A percentile compares a stretch with the other conserved stretches of the same genome.
Conservation (phyloP, 306 rosid genomes). For the Trichosanthes cucumerina region DNA sequence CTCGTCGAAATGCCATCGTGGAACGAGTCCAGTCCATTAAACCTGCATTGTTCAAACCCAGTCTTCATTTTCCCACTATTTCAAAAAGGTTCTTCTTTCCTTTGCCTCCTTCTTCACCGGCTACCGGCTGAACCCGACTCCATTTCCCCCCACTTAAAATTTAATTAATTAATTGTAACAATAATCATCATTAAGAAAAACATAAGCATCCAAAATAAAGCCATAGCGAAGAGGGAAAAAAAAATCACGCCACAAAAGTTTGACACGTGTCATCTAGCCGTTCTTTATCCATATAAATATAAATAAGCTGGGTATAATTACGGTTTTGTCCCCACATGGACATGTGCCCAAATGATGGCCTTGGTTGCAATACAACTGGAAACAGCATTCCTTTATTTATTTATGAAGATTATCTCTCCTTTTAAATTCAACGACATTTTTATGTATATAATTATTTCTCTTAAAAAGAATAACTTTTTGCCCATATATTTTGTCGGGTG, state of each 20-base stretch:
- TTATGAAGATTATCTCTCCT: not conserved
- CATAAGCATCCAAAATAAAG: not conserved
- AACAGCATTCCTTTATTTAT: not conserved
- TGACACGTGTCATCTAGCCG: not conserved
- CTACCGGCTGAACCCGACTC: slow-evolving; percentile 17
- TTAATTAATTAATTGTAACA: not conserved
- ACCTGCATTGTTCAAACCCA: slow-evolving; percentile 12
- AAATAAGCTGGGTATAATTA: not conserved
- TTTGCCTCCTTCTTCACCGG: slow-evolving; percentile 15
- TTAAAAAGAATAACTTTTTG: not conserved
- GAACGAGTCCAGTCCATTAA: slow-evolving; percentile 22
- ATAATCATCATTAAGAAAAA: not conserved
- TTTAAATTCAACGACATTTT: slow-evolving; percentile 5
- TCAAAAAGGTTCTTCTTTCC: slow-evolving; percentile 14
- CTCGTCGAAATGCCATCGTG: slow-evolving; percentile 6
- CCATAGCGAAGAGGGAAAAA: not conserved
- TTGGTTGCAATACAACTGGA: slow-evolving; percentile 8
- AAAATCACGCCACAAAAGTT: slow-evolving; percentile 1
- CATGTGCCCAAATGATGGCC: not conserved
- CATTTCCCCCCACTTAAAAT: not conserved
- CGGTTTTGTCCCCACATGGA: not conserved
- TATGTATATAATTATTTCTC: not conserved
- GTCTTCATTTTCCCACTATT: slow-evolving; percentile 24
- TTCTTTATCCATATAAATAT: not conserved
- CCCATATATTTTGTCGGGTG: not conserved